Percentiles rank a stretch among this genome's conserved stretches.
These are phyloP conservation scores for Penicillium simplicissimum DNA, from an alignment of 495 filamentous ascomycete species.

Conservation along the genomic window DNA sequence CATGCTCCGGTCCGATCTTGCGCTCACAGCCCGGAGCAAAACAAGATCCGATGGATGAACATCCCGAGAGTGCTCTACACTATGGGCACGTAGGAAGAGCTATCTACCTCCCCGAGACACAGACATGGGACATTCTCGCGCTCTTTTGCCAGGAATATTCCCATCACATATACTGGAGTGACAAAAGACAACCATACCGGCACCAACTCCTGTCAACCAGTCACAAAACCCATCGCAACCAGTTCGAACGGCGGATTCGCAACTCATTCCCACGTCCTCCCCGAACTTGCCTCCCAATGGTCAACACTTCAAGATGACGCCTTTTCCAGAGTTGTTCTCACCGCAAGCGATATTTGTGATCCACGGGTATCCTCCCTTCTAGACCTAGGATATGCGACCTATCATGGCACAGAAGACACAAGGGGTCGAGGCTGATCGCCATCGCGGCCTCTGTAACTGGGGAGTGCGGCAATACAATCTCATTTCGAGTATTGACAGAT, in stretches of 20 bases:
- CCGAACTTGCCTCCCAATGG: slow-evolving; percentile 42
- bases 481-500: slow-evolving; percentile 38
- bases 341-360: slow-evolving; percentile 36
- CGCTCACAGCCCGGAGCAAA: slow-evolving; percentile 36
- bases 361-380: slow-evolving; percentile 43
- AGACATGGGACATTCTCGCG: slow-evolving; percentile 59
- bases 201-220: slow-evolving; percentile 21
- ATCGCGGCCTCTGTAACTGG: slow-evolving; percentile 48
- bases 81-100: slow-evolving; percentile 67
- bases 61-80: slow-evolving; percentile 52
- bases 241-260: slow-evolving; percentile 15
- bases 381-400: slow-evolving; percentile 44
- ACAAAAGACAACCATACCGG: slow-evolving; percentile 33
- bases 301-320: slow-evolving; percentile 33
- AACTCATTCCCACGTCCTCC: slow-evolving; percentile 32
- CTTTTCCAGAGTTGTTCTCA: slow-evolving; percentile 33
- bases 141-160: slow-evolving; percentile 28
- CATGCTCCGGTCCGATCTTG: slow-evolving; percentile 36
- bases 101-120: slow-evolving; percentile 52
- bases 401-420: slow-evolving; percentile 30
- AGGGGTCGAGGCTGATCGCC: slow-evolving; percentile 34
- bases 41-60: slow-evolving; percentile 63
- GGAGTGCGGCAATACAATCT: slow-evolving; percentile 43
- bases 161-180: slow-evolving; percentile 36
- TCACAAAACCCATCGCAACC: slow-evolving; percentile 15